Conservation (phyloP, 768 basidiomycete genomes). For the Serendipita sp. region DNA sequence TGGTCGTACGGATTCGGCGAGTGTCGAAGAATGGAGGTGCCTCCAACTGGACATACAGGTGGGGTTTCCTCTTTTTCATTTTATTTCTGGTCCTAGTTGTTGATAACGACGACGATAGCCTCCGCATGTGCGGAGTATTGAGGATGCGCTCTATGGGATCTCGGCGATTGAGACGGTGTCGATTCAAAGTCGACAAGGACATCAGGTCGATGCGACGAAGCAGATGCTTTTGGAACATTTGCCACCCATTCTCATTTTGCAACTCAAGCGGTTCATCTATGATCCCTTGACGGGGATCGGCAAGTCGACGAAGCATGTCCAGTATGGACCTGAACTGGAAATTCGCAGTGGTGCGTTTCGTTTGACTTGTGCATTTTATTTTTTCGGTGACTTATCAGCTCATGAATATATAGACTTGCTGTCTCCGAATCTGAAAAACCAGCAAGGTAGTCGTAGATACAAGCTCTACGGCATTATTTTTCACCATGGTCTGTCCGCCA, state of each 20-base stretch:
- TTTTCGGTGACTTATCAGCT: neutral
- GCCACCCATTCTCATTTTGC: conserved; percentile 72
- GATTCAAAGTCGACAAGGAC: conserved; percentile 36
- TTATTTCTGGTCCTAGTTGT: too few species aligned
- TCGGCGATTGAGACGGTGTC: conserved; percentile 70
- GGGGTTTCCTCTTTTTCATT: neutral
- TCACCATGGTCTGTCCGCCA: conserved; percentile 82
- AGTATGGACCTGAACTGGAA: conserved; percentile 62
- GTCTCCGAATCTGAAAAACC: conserved; percentile 32
- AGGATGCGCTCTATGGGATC: conserved; percentile 67
- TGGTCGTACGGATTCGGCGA: conserved; percentile 69
- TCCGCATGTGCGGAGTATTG: conserved; percentile 58
- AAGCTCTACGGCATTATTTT: conserved; percentile 64
- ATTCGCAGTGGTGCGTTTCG: conserved; percentile 44
- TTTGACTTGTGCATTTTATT: neutral
- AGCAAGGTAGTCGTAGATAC: conserved; percentile 39
- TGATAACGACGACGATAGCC: conserved; percentile 28
- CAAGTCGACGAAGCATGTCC: conserved; percentile 72
- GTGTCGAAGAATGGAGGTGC: conserved; percentile 84
- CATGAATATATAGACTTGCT: conserved; percentile 37
- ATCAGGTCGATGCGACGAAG: conserved; percentile 55
- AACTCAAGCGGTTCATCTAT: conserved; percentile 84
- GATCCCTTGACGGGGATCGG: conserved; percentile 62
- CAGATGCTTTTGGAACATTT: conserved; percentile 64
- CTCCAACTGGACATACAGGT: conserved; percentile 84